Evolutionary conservation across 768 basidiomycete species (phyloP), one percentile per base, ranked within the genome.

Genomic region (Dentipellis sp.): DNA sequence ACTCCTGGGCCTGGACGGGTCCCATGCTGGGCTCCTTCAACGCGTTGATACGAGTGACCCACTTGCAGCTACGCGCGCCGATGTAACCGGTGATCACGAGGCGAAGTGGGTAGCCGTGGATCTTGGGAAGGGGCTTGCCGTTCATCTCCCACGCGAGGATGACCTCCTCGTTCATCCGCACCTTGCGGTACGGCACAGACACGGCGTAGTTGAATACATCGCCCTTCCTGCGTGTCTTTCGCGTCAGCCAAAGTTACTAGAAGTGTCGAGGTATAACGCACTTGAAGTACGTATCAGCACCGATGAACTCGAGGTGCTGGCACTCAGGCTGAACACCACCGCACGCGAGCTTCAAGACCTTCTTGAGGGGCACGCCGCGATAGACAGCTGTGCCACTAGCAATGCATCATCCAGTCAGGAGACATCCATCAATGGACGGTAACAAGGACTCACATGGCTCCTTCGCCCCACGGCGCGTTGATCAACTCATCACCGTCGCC

Each of bases 201-300:
- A 78, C 75, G 11, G 75, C 76, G 52, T 73, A 74, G 57, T 74
- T 74, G 65, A 62, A 74, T 8, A 69, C 69, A 21, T 73, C 58
- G 10, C 65, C 64, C 55, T 74, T 73, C 60, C 70, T 73, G 59
- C 36, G 10, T 19, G 21, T 6, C 29, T 29, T 29, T 29, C 22
- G 47, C 11, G 35, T 54, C 11, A 11, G 29, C 8, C 21, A n/a
- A 42, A 12, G 34, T 1, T 49, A 16, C 53, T 5, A 48, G 14
- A 40, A 37, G 36, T 36, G 6, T 45, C 19, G 3, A 34, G 21
- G 29, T 10, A 17, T 10, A 10, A 56, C 69, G 39, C 39, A 76
- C 78, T 78, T 78, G 71, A 79, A 79, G 63, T 80, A 80, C 1
- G 79, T 80, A 58, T 81, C 79, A 6, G 78, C 79, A 21, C 79